Conservation (phyloP, 345 rosid species). For the Eucalyptus decipiens region DNA sequence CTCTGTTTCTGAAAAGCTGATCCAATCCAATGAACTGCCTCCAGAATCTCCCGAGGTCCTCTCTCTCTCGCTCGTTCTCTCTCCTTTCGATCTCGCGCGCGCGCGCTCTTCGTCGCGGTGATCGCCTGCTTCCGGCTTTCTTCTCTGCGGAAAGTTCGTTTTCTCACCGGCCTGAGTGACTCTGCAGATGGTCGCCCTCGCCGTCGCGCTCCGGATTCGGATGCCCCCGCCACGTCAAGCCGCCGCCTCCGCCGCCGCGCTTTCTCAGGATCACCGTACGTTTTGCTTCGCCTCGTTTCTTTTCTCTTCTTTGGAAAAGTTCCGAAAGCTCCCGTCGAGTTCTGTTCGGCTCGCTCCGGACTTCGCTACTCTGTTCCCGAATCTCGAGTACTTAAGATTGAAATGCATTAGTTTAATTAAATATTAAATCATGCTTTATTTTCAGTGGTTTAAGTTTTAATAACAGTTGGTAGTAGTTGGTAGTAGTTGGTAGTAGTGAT, state of each 20-base stretch:
- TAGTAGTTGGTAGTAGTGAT: no score
- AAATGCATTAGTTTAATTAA: no score
- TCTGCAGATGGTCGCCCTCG: conserved; percentile 42
- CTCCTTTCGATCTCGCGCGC: not conserved
- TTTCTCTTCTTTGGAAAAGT: not conserved
- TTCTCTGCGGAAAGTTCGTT: not conserved
- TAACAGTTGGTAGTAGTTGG: no score
- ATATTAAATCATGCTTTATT: no score
- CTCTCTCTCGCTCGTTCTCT: not conserved
- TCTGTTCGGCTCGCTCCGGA: not conserved
- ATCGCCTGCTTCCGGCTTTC: not conserved
- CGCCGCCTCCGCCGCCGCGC: not conserved
- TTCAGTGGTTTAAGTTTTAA: no score
- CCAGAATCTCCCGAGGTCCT: conserved; percentile 48
- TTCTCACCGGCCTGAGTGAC: not conserved
- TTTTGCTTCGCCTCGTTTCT: not conserved
- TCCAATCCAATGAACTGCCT: conserved; percentile 39
- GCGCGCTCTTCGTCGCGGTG: no score
- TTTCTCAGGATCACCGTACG: conserved; percentile 3
- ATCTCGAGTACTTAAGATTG: not conserved
- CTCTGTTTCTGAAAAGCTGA: not conserved
- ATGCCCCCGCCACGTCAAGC: conserved; percentile 13
- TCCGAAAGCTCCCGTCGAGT: not conserved
- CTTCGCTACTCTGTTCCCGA: not conserved
- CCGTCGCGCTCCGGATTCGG: conserved; percentile 25